Evolutionary conservation across 192 early-diverging fungal species (phyloP), one percentile per base, ranked within the genome.

Genomic region (Backusella westeae): DNA sequence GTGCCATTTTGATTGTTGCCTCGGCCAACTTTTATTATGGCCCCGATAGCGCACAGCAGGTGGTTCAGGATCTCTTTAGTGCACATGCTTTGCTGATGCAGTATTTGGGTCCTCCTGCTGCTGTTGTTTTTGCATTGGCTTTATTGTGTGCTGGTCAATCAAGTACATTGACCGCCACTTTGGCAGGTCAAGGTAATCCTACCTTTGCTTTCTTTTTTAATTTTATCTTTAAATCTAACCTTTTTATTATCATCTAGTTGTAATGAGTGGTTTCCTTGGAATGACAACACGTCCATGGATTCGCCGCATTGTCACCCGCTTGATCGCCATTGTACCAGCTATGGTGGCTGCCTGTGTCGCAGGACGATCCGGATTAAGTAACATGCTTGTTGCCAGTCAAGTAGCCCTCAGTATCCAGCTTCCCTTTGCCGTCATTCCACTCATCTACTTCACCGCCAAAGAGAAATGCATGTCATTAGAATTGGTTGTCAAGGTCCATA

Each of bases 381-480:
- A 81, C 8, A 83, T 95, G 70, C 74, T 96, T 35, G 86, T 95
- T 21, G 85, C 84, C 4, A 89, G 85, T 75, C 94, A 96, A 76
- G 93, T 95, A n/a, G 92, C 93, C 1, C 73, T 96, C 8, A 88
- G 88, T 77, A 69, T 96, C 34, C 94, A 96, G 74, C 73, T 96
- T 21, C 93, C 94, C 6, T 96, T 96, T 82, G 93, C 93, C 6
- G 91, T 96, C 15, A 87, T 93, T 80, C 94, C 93, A 19, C 81
- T 95, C 56, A 87, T 94, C 14, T 83, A 85, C 46, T 92, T 95
- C 67, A 93, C 93, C 0, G 73, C 85, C 32, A 84, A 56, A 82
- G 82, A 84, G 41, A 73, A 78, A 1, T 75, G 89, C 29, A 91
- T 91, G 90, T 83, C 78, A 35, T 21, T 79, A 1, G 65, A 79